Conservation (phyloP, 495 filamentous ascomycete species). For the Chaetomidium leptoderma region DNA sequence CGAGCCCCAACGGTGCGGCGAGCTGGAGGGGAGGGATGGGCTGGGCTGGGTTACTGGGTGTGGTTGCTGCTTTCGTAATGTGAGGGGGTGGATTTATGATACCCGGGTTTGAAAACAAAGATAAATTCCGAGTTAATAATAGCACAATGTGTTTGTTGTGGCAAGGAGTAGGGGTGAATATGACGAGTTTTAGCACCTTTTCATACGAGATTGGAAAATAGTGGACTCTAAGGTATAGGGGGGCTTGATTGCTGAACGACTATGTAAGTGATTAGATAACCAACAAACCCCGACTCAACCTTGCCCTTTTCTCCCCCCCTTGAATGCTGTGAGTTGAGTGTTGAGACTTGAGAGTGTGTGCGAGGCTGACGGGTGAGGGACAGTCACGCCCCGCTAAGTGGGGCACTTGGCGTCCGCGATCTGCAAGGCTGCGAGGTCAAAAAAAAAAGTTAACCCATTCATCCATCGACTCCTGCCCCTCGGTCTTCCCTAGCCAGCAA, state of each 20-base stretch:
- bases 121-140: background rate
- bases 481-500: slow-evolving; percentile 4
- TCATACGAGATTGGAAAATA: too few species aligned
- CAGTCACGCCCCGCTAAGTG: background rate
- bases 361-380: slow-evolving; percentile 19
- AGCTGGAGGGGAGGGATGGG: slow-evolving; percentile 10
- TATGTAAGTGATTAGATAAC: too few species aligned
- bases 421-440: slow-evolving; percentile 29
- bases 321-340: too few species aligned
- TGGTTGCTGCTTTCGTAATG: slow-evolving; percentile 20
- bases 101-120: background rate
- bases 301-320: too few species aligned
- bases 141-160: background rate
- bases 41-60: slow-evolving; percentile 14
- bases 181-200: too few species aligned
- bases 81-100: slow-evolving; percentile 1
- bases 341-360: slow-evolving; percentile 1
- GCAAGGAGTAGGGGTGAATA: too few species aligned
- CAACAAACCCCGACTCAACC: too few species aligned
- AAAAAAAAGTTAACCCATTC: slow-evolving; percentile 33
- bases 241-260: too few species aligned
- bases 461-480: slow-evolving; percentile 16
- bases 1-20: slow-evolving; percentile 25
- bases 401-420: background rate
- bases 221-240: too few species aligned